Evolutionary conservation across 2,329 filamentous ascomycete genomes (phyloP).

Genomic region (Pseudocercospora crystallina): DNA sequence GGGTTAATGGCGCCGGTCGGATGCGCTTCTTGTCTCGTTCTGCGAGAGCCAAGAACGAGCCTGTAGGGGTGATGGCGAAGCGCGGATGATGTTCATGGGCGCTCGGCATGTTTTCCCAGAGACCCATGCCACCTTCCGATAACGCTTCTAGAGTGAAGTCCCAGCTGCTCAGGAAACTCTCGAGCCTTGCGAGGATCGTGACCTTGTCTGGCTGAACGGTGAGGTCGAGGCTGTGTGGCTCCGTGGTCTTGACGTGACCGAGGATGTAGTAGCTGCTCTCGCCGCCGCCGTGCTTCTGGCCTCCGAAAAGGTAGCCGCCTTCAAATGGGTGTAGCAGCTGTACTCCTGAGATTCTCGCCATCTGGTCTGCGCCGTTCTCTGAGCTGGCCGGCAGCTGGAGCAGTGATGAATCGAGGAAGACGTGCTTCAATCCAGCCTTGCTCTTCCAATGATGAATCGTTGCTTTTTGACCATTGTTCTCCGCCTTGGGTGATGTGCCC

Average conservation of each 20-base stretch:
- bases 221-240: conserved; percentile 11
- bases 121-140: conserved; percentile 24
- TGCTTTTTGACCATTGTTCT: conserved; percentile 10
- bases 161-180: conserved; percentile 33
- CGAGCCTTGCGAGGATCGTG: conserved; percentile 30
- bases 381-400: conserved; percentile 14
- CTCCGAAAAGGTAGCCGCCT: conserved; percentile 32
- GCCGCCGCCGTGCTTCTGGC: conserved; percentile 31
- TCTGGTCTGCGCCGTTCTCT: conserved; percentile 10
- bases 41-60: conserved; percentile 30
- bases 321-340: conserved; percentile 32
- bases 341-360: conserved; percentile 27
- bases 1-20: conserved; percentile 26
- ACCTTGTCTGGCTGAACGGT: conserved; percentile 26
- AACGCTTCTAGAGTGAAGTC: conserved; percentile 27
- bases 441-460: conserved; percentile 35
- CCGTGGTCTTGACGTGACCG: conserved; percentile 28
- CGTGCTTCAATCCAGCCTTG: conserved; percentile 31
- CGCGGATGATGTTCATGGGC: conserved; percentile 35
- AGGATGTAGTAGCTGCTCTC: conserved; percentile 31
- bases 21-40: conserved; percentile 34
- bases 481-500: conserved; percentile 27
- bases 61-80: conserved; percentile 26
- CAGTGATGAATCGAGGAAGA: conserved; percentile 33
- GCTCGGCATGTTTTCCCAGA: conserved; percentile 34